Base-by-base conservation (phyloP, 139 green algal genomes). In the Klebsormidium nitens region DNA sequence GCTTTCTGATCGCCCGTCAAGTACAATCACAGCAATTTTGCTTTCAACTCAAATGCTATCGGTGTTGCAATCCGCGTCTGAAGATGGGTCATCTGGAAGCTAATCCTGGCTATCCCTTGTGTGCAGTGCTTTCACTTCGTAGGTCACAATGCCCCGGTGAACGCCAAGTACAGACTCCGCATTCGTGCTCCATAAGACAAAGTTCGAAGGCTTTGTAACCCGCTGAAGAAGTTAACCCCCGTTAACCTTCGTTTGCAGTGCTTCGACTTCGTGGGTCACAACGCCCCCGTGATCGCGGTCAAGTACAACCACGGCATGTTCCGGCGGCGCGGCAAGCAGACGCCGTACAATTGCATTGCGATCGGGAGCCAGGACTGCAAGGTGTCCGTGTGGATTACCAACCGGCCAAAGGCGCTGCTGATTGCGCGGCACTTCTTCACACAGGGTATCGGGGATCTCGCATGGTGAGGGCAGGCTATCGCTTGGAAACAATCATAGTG, bases 301-400 rank as follows among this genome's bases (percentile, higher is more conserved):
- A 72, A 72, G 34, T 90, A 86, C 82, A 91, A 87, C 75, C 89
- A 87, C 23, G 47, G 65, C 5, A 59, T 95, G 2, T 94, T 91
- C 71, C n/a, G 47, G 11, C 31, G 39, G 8, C 19, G 39, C 29
- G 23, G 36, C 59, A 42, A 59, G 62, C 23, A 38, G 36, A 48
- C 59, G 11, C 14, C 36, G 28, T 71, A 81, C 32, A 70, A 40
- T 40, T 72, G 85, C 39, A 79, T 91, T 55, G 85, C 85, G 2
- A 44, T 90, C 60, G 88, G 87, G 44, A 77, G 58, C 57, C 85
- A 91, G 76, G 86, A 89, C 72, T 76, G 59, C 46, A 72, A 60
- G 17, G 74, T 88, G 37, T 85, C 75, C 2, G 46, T 91, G 3
- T 91, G 86, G 86, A 36, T 35, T 36, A 86, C 67, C 14, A 55